Base-by-base conservation (phyloP, 1,139 yeast genomes). In the Kodamaea suecica region DNA sequence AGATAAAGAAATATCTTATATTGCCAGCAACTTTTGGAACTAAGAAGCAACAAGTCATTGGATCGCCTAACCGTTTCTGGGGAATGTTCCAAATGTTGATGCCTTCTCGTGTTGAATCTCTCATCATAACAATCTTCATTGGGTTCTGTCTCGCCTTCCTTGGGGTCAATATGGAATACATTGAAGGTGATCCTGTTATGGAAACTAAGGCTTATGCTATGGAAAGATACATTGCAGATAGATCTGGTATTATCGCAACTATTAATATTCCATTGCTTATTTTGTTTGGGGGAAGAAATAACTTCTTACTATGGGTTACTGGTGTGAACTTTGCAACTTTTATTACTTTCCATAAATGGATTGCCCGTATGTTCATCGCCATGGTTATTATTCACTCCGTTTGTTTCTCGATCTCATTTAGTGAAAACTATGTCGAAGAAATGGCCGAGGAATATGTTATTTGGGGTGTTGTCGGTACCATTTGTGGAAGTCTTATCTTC, bases 241-340 rank as follows among this genome's bases (percentile, higher is more conserved):
- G 90, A 42, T 58, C 82, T 0, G 83, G 86, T 19, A 66, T 78
- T 20, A 50, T 81, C 27, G 69, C 78, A 3, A 69, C 80, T 30
- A 68, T 70, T 15, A 58, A 74, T 40, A 50, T 74, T 47, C 84
- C 84, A 0, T 46, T 78, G 10, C 48, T 79, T 17, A 61, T 78
- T 27, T 50, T 76, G 23, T 70, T 80, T 59, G 84, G 80, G 0
- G 84, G 85, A 4, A 62, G 88, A 45, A 79, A 72, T 54, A 80
- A 80, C 50, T 55, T 80, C 34, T 52, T 80, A 25, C 70, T 75
- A 40, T 63, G 68, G 60, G 31, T 76, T 4, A 78, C 86, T 0
- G 76, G 83, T 15, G 70, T 83, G 76, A 71, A 79, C 24, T 76
- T 73, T 46, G 68, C 81, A 11, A 69, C 80, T 1, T 79, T 75